Evolutionary conservation across 805 yeast species (phyloP), one percentile per base, ranked within the genome.

Genomic region (Candida arabinofermentans): DNA sequence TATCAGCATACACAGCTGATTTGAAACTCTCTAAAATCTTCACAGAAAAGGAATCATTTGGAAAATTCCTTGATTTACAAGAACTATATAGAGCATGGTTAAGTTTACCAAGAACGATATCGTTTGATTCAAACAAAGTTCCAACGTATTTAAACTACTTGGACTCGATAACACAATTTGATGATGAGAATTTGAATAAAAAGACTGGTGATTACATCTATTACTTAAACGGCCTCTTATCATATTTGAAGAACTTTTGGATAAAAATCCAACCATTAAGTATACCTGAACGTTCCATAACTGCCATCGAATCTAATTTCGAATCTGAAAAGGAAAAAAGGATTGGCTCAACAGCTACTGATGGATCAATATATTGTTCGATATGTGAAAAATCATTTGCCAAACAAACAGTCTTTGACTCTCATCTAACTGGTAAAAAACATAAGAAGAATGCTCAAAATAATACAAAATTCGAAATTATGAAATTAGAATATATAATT

Each of bases 341-440:
- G 21, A 18, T 35, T 22, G 36, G 35, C 27, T 23, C 22, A 27
- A 52, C 22, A 27, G 51, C n/a, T 45, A 43, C 49, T 2, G 62
- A 61, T 21, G 61, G 55, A 2, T 43, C 54, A 4, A 44, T 75
- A 1, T 83, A 60, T 49, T 91, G 97, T 57, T 48, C 60, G 4
- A 71, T 74, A 0, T 91, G 97, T 57, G 69, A 74, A 23, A 83
- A 77, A 54, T 42, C 53, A 16, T 89, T 86, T 57, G 65, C 84
- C 12, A 82, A 83, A 39, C 65, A 65, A 22, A 64, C 88, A 0
- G 93, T 86, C 0, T 89, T 69, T 56, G 62, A 72, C 4, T 80
- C 75, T 3, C 97, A 91, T 67, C 60, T 87, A 21, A 45, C 53
- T 1, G 95, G 96, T 1, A 86, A 84, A 57, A 82, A 81, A 51